Conservation (phyloP, 176 grass and related monocot genomes). For the Eragrostis curvula region DNA sequence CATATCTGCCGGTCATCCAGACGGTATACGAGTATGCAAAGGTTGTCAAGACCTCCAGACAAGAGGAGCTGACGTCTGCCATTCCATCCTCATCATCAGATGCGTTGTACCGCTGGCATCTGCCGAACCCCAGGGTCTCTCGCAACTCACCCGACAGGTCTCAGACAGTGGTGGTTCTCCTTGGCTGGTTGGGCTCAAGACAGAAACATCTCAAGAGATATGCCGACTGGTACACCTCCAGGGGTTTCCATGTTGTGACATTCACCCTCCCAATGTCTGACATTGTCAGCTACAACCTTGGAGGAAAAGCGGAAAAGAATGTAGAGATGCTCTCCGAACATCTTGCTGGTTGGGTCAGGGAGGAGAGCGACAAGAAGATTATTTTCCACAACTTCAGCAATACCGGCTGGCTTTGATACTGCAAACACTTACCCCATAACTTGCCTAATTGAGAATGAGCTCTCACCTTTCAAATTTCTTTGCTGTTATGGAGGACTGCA, state of each 20-base stretch:
- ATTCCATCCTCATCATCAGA: constrained; percentile 62
- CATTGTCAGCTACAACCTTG: constrained; percentile 75
- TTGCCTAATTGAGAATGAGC: neutral
- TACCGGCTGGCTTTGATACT: constrained; percentile 93
- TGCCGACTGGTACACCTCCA: constrained; percentile 86
- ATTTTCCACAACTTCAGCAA: constrained; percentile 98
- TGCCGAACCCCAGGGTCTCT: constrained; percentile 61
- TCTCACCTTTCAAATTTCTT: neutral
- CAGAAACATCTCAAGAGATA: constrained; percentile 94
- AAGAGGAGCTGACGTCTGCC: neutral
- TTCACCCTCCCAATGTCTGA: constrained; percentile 90
- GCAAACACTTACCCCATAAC: neutral
- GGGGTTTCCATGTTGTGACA: constrained; percentile 80
- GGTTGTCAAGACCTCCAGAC: constrained; percentile 35
- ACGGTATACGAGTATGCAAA: constrained; percentile 74
- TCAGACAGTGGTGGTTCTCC: constrained; percentile 76
- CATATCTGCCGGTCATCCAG: constrained; percentile 59
- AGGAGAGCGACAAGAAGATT: constrained; percentile 81
- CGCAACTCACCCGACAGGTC: constrained; percentile 38
- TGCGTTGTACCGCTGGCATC: constrained; percentile 81
- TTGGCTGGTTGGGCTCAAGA: constrained; percentile 93
- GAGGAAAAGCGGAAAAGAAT: constrained; percentile 79
- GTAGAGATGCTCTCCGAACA: constrained; percentile 73
- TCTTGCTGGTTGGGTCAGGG: constrained; percentile 77
- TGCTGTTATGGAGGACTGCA: too few relatives aligned